Conservation (phyloP, 208 protist genomes). For the Leishmania arabica region DNA sequence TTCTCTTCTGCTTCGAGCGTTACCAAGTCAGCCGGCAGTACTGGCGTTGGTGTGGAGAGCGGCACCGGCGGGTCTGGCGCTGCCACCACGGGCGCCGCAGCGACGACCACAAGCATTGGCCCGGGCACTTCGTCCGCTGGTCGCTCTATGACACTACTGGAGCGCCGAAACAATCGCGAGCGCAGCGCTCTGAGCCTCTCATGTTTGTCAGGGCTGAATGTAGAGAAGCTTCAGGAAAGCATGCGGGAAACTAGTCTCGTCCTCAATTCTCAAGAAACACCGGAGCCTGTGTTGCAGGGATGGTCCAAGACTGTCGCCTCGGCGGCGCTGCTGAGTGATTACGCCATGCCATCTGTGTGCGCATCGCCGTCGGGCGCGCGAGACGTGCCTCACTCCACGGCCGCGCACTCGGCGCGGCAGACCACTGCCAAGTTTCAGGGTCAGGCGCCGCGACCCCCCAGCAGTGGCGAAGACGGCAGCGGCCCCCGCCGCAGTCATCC, state of each 20-base stretch:
- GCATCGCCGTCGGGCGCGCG: not conserved
- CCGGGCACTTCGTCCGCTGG: conserved; percentile 9
- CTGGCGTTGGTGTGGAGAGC: not conserved
- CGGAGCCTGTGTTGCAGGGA: conserved; percentile 42
- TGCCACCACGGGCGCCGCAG: not conserved
- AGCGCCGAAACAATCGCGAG: conserved; percentile 65
- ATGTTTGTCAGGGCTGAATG: conserved; percentile 61
- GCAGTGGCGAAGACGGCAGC: not conserved
- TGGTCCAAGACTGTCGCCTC: conserved; percentile 64
- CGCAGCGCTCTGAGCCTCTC: conserved; percentile 56
- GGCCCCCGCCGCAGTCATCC: not conserved
- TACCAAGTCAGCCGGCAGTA: not conserved
- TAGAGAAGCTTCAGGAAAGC: conserved; percentile 67
- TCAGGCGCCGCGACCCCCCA: not conserved
- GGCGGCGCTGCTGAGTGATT: conserved; percentile 28
- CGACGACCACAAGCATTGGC: not conserved
- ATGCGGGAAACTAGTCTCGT: conserved; percentile 32
- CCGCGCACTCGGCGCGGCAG: too few species aligned
- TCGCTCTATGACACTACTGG: conserved; percentile 65
- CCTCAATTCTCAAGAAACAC: conserved; percentile 8
- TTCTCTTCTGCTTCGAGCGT: conserved; percentile 1
- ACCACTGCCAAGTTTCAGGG: not conserved
- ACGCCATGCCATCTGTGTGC: conserved; percentile 15
- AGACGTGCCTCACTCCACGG: not conserved
- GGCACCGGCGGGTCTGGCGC: not conserved